Percentiles rank a stretch among this genome's conserved stretches.
Conservation (phyloP, 805 yeast species). For the Pichia nanzhaoensis region DNA sequence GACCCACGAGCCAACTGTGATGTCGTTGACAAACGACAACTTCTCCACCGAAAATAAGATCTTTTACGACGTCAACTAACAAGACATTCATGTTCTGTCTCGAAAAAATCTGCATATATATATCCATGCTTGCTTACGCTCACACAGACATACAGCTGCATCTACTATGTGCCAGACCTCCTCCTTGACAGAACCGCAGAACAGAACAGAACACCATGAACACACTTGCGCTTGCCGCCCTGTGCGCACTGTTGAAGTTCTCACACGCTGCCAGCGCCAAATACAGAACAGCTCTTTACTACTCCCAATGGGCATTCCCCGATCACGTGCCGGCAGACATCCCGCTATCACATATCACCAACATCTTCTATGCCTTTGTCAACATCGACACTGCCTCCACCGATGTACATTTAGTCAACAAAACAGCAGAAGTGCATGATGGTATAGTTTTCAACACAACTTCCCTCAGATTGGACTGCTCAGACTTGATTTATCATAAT, state of each 20-base stretch:
- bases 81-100: neutral
- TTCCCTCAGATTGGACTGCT: neutral
- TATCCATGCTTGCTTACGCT: no score
- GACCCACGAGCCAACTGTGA: constrained; percentile 21
- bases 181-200: no score
- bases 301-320: constrained; percentile 63
- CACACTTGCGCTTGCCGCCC: no score
- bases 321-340: constrained; percentile 55
- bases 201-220: no score
- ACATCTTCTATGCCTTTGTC: constrained; percentile 74
- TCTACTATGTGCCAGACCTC: no score
- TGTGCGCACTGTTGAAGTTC: no score
- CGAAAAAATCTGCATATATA: no score
- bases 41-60: constrained; percentile 23
- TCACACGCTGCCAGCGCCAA: neutral
- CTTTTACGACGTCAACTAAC: constrained; percentile 24
- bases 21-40: constrained; percentile 25
- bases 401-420: constrained; percentile 35
- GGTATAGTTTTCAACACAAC: constrained; percentile 12
- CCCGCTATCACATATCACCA: constrained; percentile 51
- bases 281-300: constrained; percentile 32
- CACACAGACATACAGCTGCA: no score
- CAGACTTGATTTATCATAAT: neutral
- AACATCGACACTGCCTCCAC: constrained; percentile 51
- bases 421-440: constrained; percentile 53